phyloP scores from a whole-genome alignment of 1,284 basidiomycete genomes.

The Mycena citricolor region DNA sequence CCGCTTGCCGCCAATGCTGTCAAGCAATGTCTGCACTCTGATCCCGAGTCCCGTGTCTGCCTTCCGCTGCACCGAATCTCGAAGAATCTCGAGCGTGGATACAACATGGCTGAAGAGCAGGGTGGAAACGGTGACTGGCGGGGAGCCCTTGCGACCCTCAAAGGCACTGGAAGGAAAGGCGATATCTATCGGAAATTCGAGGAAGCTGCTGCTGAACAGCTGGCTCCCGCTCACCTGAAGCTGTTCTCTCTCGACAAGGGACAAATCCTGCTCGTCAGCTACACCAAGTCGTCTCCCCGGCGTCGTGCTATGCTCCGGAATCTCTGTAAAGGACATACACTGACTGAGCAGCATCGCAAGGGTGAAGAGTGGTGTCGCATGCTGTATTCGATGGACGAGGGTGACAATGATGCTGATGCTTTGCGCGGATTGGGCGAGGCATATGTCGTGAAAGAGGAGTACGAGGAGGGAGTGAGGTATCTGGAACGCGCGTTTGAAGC shows the following conservation, averaged over 20 bases:
- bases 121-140: slow-evolving; percentile 69
- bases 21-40: slow-evolving; percentile 89
- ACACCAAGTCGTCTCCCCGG: slow-evolving; percentile 41
- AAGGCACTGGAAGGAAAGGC: slow-evolving; percentile 49
- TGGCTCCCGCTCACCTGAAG: slow-evolving; percentile 42
- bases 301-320: slow-evolving; percentile 60
- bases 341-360: slow-evolving; percentile 55
- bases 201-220: slow-evolving; percentile 54
- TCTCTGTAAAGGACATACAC: slow-evolving; percentile 76
- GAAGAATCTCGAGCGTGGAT: slow-evolving; percentile 78
- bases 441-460: slow-evolving; percentile 75
- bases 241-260: slow-evolving; percentile 22
- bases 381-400: slow-evolving; percentile 54
- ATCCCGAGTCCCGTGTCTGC: slow-evolving; percentile 90
- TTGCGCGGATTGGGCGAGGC: slow-evolving; percentile 77
- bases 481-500: slow-evolving; percentile 84
- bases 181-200: slow-evolving; percentile 72
- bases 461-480: slow-evolving; percentile 83
- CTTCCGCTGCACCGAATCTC: slow-evolving; percentile 75
- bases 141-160: slow-evolving; percentile 62
- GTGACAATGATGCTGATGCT: slow-evolving; percentile 60
- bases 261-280: slow-evolving; percentile 6
- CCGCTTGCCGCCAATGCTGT: slow-evolving; percentile 65
- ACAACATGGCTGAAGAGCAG: slow-evolving; percentile 73
- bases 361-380: slow-evolving; percentile 73